Evolutionary conservation across 2,329 filamentous ascomycete species (phyloP).

Genomic region (Dactylellina drechsleri): DNA sequence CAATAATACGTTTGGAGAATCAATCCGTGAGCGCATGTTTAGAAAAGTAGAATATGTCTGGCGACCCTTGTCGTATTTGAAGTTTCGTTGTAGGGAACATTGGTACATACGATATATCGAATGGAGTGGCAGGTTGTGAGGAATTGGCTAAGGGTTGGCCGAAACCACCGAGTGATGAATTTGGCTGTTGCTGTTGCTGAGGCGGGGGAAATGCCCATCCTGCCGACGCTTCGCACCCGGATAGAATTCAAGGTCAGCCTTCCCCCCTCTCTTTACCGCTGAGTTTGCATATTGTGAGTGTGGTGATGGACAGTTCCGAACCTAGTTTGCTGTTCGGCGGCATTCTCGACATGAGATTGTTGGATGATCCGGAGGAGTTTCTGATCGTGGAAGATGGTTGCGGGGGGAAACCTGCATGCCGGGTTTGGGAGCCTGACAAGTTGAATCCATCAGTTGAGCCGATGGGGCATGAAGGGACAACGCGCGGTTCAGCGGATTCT

Average conservation of each 20-base stretch:
- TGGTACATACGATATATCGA: conserved; percentile 54
- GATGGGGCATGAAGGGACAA: too few relatives aligned
- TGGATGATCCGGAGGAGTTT: conserved; percentile 41
- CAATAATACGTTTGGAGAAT: background rate
- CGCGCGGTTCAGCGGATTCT: too few relatives aligned
- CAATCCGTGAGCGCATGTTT: background rate
- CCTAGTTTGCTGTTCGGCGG: conserved; percentile 54
- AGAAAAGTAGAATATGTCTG: background rate
- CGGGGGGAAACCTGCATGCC: conserved; percentile 51
- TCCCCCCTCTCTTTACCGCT: background rate
- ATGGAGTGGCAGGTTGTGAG: conserved; percentile 50
- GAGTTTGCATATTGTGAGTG: background rate
- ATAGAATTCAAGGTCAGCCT: conserved; percentile 10
- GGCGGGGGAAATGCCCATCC: conserved; percentile 47
- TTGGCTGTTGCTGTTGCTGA: conserved; percentile 39
- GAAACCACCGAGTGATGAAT: conserved; percentile 44
- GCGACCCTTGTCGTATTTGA: background rate
- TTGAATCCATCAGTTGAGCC: conserved; percentile 23
- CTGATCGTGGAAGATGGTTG: conserved; percentile 49
- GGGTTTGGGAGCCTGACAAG: conserved; percentile 48
- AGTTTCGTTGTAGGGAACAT: background rate
- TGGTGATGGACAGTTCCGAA: conserved; percentile 11
- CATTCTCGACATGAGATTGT: conserved; percentile 48
- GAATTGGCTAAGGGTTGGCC: conserved; percentile 43
- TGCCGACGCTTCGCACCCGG: conserved; percentile 31